phyloP scores from a whole-genome alignment of 805 yeast genomes.

The Lipomyces kockii region DNA sequence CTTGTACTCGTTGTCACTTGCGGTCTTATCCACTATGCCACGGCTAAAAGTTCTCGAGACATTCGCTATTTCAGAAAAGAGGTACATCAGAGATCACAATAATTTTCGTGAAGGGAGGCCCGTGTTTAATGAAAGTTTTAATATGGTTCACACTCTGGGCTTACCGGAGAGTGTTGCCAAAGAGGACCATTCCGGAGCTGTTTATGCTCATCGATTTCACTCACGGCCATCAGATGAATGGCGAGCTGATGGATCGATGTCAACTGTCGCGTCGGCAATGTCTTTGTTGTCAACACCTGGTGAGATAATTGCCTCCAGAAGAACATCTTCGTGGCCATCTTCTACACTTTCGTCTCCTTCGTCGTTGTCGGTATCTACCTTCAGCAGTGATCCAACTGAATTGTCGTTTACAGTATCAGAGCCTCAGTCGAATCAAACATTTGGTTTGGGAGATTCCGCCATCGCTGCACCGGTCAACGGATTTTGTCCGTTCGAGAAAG shows the following conservation, averaged over 20 bases:
- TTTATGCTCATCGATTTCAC: background rate
- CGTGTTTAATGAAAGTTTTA: background rate
- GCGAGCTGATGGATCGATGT: background rate
- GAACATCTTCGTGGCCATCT: background rate
- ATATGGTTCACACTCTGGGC: background rate
- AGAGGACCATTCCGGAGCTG: constrained; percentile 4
- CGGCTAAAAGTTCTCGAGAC: background rate
- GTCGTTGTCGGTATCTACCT: background rate
- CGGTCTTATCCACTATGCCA: constrained; percentile 1
- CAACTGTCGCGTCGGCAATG: background rate
- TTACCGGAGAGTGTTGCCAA: background rate
- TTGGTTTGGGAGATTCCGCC: background rate
- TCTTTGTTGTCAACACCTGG: background rate
- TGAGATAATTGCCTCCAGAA: background rate
- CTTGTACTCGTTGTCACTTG: background rate
- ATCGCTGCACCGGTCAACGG: background rate
- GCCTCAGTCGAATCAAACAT: background rate
- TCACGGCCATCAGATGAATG: constrained; percentile 4
- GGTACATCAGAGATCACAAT: background rate
- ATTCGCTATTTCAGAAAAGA: background rate
- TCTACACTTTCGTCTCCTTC: background rate
- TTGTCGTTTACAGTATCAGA: background rate
- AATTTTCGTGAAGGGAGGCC: background rate
- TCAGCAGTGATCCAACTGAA: background rate
- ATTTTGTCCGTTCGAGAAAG: background rate